phyloP scores from a whole-genome alignment of 352 stramenopile genomes.

The Globisporangium megalacanthum region DNA sequence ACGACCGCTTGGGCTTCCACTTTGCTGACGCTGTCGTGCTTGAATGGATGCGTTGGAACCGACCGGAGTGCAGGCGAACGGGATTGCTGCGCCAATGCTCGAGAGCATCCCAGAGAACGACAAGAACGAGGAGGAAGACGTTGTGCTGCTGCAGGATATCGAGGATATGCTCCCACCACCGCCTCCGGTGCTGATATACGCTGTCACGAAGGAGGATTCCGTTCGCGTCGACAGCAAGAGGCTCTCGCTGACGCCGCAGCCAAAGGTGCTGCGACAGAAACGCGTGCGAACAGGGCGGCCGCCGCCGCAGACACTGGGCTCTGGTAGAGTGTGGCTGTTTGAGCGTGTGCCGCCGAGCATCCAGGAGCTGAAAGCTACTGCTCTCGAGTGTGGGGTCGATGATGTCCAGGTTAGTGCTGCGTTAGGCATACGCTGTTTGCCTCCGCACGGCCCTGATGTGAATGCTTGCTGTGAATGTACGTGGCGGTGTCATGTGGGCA shows the following conservation, averaged over 20 bases:
- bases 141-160: slow-evolving; percentile 39
- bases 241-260: slow-evolving; percentile 49
- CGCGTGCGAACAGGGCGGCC: background rate
- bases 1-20: background rate
- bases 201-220: slow-evolving; percentile 43
- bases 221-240: slow-evolving; percentile 27
- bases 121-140: slow-evolving; percentile 29
- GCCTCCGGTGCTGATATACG: slow-evolving; percentile 20
- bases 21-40: background rate
- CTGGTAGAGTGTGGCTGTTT: slow-evolving; percentile 43
- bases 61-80: background rate
- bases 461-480: background rate
- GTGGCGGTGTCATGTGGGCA: background rate
- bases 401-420: slow-evolving; percentile 24
- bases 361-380: slow-evolving; percentile 38
- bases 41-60: background rate
- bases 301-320: slow-evolving; percentile 2
- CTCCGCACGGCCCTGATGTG: background rate
- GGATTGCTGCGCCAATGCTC: background rate
- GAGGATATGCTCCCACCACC: slow-evolving; percentile 56
- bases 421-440: background rate
- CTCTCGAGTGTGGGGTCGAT: slow-evolving; percentile 35
- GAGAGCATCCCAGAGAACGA: background rate
- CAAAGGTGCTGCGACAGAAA: slow-evolving; percentile 10
- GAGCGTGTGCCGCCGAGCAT: slow-evolving; percentile 32